Base-by-base conservation (phyloP, 139 green algal species). In the Edaphochlamys debaryana region DNA sequence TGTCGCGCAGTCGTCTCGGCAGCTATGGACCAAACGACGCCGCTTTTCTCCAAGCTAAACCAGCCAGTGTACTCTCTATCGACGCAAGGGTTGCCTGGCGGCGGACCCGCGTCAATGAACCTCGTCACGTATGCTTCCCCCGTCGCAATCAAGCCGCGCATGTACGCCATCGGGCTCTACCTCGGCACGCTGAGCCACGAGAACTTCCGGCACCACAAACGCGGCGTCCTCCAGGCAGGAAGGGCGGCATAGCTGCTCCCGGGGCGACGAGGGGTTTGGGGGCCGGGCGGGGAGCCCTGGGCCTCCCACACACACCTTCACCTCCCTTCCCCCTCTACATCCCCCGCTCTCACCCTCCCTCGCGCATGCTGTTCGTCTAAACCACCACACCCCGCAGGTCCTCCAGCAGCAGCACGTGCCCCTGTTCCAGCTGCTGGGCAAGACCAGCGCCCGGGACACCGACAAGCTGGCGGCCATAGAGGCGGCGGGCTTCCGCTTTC, bases 351-450 rank as follows among this genome's bases (percentile, higher is more conserved):
- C n/a, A n/a, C n/a, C n/a, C n/a, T n/a, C n/a, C n/a, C n/a, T n/a
- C n/a, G n/a, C n/a, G n/a, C n/a, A n/a, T n/a, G n/a, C n/a, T n/a
- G n/a, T n/a, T n/a, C n/a, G n/a, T n/a, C n/a, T n/a, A n/a, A n/a
- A n/a, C n/a, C n/a, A n/a, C n/a, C n/a, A n/a, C n/a, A n/a, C n/a
- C n/a, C 45, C 13, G 45, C 45, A 54, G 45, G 11, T 54, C 11
- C 45, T 54, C 11, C 45, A 13, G 11, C 9, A 54, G 56, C 69
- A 79, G 19, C 91, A 94, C 42, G 87, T 83, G 1, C 19, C 60
- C 5, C 86, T 94, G 8, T 89, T 91, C 30, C 37, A 86, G 32
- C 84, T 94, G 66, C 84, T 94, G 25, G 91, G 91, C 27, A 93
- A 93, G 84, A 89, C 82, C 19, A 93, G 88, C 60, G 88, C 88